Conservation (phyloP, 345 rosid species). For the Rhodamnia rubescens region DNA sequence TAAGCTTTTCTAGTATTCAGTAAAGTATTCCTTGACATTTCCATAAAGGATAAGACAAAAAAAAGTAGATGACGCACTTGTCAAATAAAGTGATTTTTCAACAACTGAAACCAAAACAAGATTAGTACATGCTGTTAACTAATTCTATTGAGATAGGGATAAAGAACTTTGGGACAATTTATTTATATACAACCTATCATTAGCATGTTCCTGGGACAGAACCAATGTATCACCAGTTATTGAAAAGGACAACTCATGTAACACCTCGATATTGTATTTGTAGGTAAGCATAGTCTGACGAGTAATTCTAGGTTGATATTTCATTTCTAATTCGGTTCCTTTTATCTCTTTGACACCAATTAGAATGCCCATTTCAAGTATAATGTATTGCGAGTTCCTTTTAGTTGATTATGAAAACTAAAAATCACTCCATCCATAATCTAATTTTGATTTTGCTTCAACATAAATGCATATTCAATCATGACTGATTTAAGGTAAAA, state of each 20-base stretch:
- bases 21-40: neutral
- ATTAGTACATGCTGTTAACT: neutral
- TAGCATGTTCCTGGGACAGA: neutral
- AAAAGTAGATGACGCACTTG: neutral
- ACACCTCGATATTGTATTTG: neutral
- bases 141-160: neutral
- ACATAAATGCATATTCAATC: neutral
- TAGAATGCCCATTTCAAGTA: neutral
- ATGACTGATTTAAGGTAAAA: too few species aligned
- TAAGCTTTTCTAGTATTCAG: neutral
- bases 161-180: neutral
- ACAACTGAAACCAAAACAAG: neutral
- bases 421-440: neutral
- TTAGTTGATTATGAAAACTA: neutral
- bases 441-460: neutral
- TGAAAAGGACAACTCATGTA: neutral
- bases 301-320: neutral
- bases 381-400: neutral
- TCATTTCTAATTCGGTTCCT: neutral
- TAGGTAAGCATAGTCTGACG: neutral
- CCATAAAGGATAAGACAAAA: neutral
- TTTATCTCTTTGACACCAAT: neutral
- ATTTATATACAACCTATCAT: neutral
- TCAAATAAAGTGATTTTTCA: neutral
- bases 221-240: neutral